Evolutionary conservation across 371 early-diverging fungal species (phyloP), one percentile per base, ranked within the genome.

Genomic region (Syncephalastrum monosporum): DNA sequence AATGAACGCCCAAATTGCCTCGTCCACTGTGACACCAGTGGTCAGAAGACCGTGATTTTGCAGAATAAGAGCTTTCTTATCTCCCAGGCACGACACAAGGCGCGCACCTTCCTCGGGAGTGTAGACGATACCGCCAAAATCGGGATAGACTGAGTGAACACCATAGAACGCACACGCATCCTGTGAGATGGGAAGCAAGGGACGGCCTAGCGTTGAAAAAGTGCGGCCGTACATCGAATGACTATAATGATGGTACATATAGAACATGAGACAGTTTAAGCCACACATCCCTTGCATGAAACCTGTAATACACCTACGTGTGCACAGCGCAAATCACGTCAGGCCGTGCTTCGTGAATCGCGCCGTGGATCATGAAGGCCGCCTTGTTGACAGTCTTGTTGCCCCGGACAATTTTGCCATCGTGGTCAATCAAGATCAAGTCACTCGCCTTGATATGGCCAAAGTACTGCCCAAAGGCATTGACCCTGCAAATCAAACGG

Each of bases 1-100:
- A 51, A 84, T 69, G 55, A 84, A 84, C 67, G 74, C 77, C 70
- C 81, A 84, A 41, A 82, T 70, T 4, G 84, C 84, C 51, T 72
- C 83, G 56, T 84, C 86, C 1, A 85, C 72, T 0, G 80, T 70
- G 1, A 57, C 56, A 8, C 83, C 83, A 0, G 81, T 78, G 0
- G 86, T 85, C 48, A 85, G 50, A 24, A 85, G 59, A 10, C 86
- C 86, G 50, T 85, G 86, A 61, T 84, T 85, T 51, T 78, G 79
- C 44, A 85, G 57, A 49, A 85, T 81, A 15, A 82, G 50, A 2
- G 81, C 79, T 61, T 83, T 83, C 55, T 76, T 71, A 13, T 59
- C 53, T 4, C 82, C 83, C 49, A 84, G 58, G 1, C 74, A 71
- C 29, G 76, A 53, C 0, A 75, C 75, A 45, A 85, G 62, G 0